phyloP scores from a whole-genome alignment of 305 asterid species.

The Euphrasia arctica region DNA sequence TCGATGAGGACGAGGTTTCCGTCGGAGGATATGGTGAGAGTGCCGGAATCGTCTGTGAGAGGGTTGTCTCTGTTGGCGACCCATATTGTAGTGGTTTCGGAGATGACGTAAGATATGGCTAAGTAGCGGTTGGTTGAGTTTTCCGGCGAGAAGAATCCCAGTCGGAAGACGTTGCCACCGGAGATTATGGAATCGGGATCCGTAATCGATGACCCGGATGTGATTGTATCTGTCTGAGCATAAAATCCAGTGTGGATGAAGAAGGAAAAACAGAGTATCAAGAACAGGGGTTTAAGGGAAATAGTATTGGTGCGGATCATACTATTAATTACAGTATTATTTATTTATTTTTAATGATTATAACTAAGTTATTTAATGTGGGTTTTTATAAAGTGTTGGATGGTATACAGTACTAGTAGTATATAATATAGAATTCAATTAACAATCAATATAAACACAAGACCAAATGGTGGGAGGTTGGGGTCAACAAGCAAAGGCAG shows the following conservation, averaged over 20 bases:
- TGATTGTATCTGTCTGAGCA: neutral
- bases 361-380: too few relatives aligned
- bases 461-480: too few relatives aligned
- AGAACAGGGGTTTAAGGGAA: neutral
- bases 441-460: too few relatives aligned
- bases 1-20: constrained; percentile 3
- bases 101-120: neutral
- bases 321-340: neutral
- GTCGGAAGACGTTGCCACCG: neutral
- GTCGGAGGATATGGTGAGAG: constrained; percentile 2
- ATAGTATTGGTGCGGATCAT: neutral
- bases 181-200: neutral
- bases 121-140: constrained; percentile 13
- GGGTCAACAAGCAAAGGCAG: too few relatives aligned
- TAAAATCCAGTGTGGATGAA: neutral
- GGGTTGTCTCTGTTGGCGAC: neutral
- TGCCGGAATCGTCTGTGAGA: neutral
- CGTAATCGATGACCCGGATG: neutral
- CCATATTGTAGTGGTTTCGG: neutral
- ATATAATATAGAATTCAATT: too few relatives aligned
- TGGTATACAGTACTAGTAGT: too few relatives aligned
- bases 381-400: too few relatives aligned
- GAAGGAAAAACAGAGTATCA: neutral
- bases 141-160: constrained; percentile 3
- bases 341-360: neutral